These are phyloP conservation scores for Fulvia fulva DNA, from an alignment of 2,329 filamentous ascomycete genomes.

Conservation along the genomic window DNA sequence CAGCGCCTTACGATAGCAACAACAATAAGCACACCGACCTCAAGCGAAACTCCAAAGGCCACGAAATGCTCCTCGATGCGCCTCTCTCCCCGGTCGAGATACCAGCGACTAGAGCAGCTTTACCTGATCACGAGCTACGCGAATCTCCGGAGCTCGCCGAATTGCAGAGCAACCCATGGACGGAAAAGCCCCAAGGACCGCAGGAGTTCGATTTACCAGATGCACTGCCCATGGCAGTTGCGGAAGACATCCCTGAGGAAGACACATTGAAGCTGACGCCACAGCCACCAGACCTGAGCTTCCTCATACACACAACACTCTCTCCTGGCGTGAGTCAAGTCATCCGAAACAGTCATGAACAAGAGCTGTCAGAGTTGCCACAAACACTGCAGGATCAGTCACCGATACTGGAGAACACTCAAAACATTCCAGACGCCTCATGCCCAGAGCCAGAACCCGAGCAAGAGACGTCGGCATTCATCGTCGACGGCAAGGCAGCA, in stretches of 20 bases:
- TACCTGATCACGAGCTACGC: neutral
- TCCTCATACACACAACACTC: neutral
- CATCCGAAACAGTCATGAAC: neutral
- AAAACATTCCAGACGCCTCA: neutral
- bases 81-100: neutral
- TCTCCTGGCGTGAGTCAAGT: neutral
- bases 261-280: neutral
- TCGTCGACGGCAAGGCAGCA: neutral
- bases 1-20: neutral
- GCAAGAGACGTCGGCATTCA: neutral
- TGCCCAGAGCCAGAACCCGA: neutral
- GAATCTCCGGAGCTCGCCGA: neutral
- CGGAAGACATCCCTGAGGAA: neutral
- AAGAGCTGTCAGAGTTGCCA: neutral
- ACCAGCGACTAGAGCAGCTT: neutral
- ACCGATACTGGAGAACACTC: neutral
- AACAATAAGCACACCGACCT: neutral
- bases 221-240: neutral
- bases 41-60: neutral
- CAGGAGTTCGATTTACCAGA: neutral
- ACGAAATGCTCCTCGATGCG: neutral
- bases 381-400: neutral
- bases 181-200: neutral
- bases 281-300: neutral
- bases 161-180: neutral